Evolutionary conservation across 129 eudicot genomes (phyloP), one percentile per base, ranked within the genome.

Genomic region (Pseudognaphalium luteoalbum): DNA sequence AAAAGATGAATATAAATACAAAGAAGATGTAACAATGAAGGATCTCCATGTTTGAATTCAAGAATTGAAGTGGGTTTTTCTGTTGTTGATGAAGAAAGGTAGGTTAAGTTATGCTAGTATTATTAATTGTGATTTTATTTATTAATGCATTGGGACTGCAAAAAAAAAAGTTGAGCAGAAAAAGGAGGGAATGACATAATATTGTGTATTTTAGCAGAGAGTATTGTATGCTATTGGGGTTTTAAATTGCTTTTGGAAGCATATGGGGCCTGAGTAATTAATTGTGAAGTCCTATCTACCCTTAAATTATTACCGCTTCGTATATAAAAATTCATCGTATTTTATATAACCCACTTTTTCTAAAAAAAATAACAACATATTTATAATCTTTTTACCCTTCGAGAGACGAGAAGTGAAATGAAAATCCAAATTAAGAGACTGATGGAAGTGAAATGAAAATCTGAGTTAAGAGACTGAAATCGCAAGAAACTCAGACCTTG

Each of bases 111-210:
- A 80, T 83, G 62, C 28, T 57, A 57, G 62, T 6, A 57, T 59
- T 1, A 59, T 29, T 70, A 0, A 15, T 50, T 34, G 39, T 51
- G 59, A 39, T 57, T 70, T 29, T 39, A 66, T 70, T 29, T 39
- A 66, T 72, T 52, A 91, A 92, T 61, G 92, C 94, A 86, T 90
- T 82, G 94, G 98, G 88, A 92, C 81, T 90, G 79, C 86, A 78
- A 81, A 90, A 83, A 86, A 81, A 28, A n/a, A n/a, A n/a, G 64
- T 59, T 57, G 34, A 60, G 62, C 60, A 33, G 29, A 30, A 80
- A 84, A 81, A 82, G 83, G 85, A 71, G 78, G 78, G 86, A 65
- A 76, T 54, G 65, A 59, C 79, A 70, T 50, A 37, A 70, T 71
- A 73, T 51, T 32, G 16, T 44, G 70, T 73, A 72, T 66, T 15